These are phyloP conservation scores for Fusarium sp. DNA, from an alignment of 2,329 filamentous ascomycete genomes.

Conservation along the genomic window DNA sequence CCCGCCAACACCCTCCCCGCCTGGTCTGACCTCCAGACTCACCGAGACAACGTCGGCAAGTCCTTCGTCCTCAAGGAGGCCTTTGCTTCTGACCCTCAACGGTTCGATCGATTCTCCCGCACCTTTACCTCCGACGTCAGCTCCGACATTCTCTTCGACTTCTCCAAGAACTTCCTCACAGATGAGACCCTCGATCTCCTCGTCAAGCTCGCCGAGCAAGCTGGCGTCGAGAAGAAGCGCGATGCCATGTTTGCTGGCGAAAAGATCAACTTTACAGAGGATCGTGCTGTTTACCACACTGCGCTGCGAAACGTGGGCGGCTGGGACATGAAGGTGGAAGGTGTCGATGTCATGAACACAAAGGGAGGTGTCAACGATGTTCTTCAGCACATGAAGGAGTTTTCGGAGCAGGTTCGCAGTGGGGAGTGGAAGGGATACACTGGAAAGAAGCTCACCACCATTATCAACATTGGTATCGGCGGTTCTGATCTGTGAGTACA, in stretches of 20 bases:
- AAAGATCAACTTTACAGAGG: slow-evolving; percentile 99
- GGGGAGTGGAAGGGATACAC: slow-evolving; percentile 97
- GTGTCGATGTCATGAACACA: slow-evolving; percentile 89
- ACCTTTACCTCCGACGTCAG: slow-evolving; percentile 85
- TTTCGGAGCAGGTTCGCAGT: slow-evolving; percentile 92
- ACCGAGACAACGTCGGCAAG: slow-evolving; percentile 87
- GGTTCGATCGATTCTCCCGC: slow-evolving; percentile 90
- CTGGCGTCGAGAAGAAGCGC: slow-evolving; percentile 88
- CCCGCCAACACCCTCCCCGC: slow-evolving; percentile 86
- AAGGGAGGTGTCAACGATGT: slow-evolving; percentile 90
- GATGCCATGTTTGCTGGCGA: slow-evolving; percentile 98
- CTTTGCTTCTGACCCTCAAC: slow-evolving; percentile 86
- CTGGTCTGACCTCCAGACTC: slow-evolving; percentile 90
- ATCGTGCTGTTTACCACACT: slow-evolving; percentile 94
- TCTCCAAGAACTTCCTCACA: slow-evolving; percentile 98
- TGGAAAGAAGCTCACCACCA: slow-evolving; percentile 95
- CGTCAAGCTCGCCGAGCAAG: slow-evolving; percentile 89
- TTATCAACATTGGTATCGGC: slow-evolving; percentile 97
- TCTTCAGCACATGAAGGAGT: slow-evolving; percentile 97
- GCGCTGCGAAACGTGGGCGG: slow-evolving; percentile 91
- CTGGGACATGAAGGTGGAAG: slow-evolving; percentile 84
- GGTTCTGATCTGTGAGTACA: slow-evolving; percentile 91
- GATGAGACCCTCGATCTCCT: slow-evolving; percentile 90
- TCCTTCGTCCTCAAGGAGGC: slow-evolving; percentile 92
- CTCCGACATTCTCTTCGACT: slow-evolving; percentile 94